A percentile compares a stretch with the other conserved stretches of the same genome.
These are phyloP conservation scores for Ogataea haglerorum DNA, from an alignment of 805 yeast species.

Conservation along the genomic window DNA sequence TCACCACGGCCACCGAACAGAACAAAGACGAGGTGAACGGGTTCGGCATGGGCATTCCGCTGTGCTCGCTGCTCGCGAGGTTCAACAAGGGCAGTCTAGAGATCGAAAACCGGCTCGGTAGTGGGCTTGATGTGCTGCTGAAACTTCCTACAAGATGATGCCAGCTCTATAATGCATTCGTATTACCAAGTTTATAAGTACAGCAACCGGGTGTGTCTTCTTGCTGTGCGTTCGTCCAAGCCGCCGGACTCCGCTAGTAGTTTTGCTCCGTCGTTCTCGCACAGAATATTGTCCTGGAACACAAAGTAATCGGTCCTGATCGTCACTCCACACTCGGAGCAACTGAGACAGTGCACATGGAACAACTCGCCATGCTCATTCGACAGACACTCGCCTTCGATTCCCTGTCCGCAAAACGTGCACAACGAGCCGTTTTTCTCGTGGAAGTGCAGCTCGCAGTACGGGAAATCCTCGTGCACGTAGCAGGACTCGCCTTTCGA, in stretches of 20 bases:
- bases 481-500: slow-evolving; percentile 65
- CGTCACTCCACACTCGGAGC: slow-evolving; percentile 52
- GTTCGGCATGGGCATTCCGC: slow-evolving; percentile 34
- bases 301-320: slow-evolving; percentile 57
- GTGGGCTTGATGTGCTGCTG: slow-evolving; percentile 26
- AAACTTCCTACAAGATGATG: slow-evolving; percentile 19
- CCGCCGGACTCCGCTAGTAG: slow-evolving; percentile 10
- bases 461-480: slow-evolving; percentile 75
- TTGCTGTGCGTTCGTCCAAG: slow-evolving; percentile 24
- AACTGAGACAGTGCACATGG: slow-evolving; percentile 70
- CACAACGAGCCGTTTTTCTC: slow-evolving; percentile 72
- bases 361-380: slow-evolving; percentile 68
- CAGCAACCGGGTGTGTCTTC: slow-evolving; percentile 33
- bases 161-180: neutral
- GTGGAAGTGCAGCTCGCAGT: slow-evolving; percentile 79
- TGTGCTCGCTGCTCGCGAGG: slow-evolving; percentile 27
- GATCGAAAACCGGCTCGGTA: slow-evolving; percentile 20
- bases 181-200: slow-evolving; percentile 14
- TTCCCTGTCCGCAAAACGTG: slow-evolving; percentile 63
- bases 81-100: slow-evolving; percentile 27
- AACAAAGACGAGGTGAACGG: slow-evolving; percentile 30
- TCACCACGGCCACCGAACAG: slow-evolving; percentile 25
- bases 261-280: slow-evolving; percentile 42
- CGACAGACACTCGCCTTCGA: slow-evolving; percentile 89
- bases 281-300: slow-evolving; percentile 44